Percentiles rank a stretch among this genome's conserved stretches.
Evolutionary conservation across 768 basidiomycete genomes (phyloP).

Genomic region (Pleurotus pulmonarius): DNA sequence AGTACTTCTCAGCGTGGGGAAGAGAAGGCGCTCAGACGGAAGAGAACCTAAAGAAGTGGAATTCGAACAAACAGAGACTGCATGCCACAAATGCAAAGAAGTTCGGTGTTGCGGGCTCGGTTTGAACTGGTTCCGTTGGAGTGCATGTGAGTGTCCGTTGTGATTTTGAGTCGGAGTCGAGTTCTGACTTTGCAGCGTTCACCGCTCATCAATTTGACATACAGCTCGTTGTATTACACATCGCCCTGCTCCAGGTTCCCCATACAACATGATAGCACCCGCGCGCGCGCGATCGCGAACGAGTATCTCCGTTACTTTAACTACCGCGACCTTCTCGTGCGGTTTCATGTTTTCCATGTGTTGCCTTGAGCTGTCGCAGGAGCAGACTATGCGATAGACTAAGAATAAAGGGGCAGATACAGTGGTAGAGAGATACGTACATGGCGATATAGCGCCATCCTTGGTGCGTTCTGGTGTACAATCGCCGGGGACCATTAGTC

Average conservation of each 20-base stretch:
- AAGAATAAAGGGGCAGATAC: neutral
- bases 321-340: neutral
- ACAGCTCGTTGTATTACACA: no score
- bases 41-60: neutral
- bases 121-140: no score
- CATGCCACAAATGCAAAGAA: neutral
- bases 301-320: neutral
- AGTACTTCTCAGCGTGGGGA: neutral
- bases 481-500: neutral
- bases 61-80: neutral
- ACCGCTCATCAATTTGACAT: neutral
- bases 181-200: neutral
- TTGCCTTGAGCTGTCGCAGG: neutral
- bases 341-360: slow-evolving; percentile 2
- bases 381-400: neutral
- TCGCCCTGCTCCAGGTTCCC: no score
- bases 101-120: no score
- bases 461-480: neutral
- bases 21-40: slow-evolving; percentile 1
- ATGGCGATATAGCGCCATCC: neutral
- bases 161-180: no score
- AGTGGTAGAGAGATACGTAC: neutral
- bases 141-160: no score
- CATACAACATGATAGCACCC: no score
- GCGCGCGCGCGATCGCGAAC: neutral